Evolutionary conservation across 2,329 filamentous ascomycete species (phyloP).

Genomic region (Fusarium fracticaudum): DNA sequence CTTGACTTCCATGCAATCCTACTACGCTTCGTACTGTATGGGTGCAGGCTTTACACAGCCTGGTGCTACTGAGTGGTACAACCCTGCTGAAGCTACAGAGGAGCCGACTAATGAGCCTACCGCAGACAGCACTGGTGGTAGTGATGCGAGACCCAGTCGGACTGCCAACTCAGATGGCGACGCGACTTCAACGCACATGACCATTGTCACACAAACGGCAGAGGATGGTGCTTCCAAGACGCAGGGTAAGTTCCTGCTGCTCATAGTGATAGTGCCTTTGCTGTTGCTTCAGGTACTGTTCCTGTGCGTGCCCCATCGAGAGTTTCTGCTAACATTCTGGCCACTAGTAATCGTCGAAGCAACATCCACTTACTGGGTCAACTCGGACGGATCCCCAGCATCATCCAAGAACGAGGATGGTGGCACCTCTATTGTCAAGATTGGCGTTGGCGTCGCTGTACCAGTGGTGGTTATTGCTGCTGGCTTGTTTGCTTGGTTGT

Average conservation of each 20-base stretch:
- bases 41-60: slow-evolving; percentile 40
- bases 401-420: slow-evolving; percentile 12
- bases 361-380: slow-evolving; percentile 37
- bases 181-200: slow-evolving; percentile 37
- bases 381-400: slow-evolving; percentile 33
- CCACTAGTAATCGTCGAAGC: slow-evolving; percentile 38
- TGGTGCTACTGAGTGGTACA: slow-evolving; percentile 40
- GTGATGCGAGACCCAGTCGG: slow-evolving; percentile 30
- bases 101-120: slow-evolving; percentile 29
- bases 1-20: slow-evolving; percentile 39
- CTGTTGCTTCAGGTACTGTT: slow-evolving; percentile 44
- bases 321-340: background rate
- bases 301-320: background rate
- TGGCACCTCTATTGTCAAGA: slow-evolving; percentile 23
- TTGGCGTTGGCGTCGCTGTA: slow-evolving; percentile 34
- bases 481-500: slow-evolving; percentile 25
- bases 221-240: slow-evolving; percentile 36
- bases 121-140: background rate
- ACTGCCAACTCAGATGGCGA: slow-evolving; percentile 29
- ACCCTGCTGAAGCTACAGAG: slow-evolving; percentile 32
- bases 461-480: slow-evolving; percentile 19
- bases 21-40: slow-evolving; percentile 43
- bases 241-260: slow-evolving; percentile 44
- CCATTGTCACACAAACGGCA: slow-evolving; percentile 40
- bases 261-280: slow-evolving; percentile 39